Percentiles rank a stretch among this genome's conserved stretches.
Evolutionary conservation across 768 basidiomycete genomes (phyloP).

Genomic region (Pisolithus orientalis): DNA sequence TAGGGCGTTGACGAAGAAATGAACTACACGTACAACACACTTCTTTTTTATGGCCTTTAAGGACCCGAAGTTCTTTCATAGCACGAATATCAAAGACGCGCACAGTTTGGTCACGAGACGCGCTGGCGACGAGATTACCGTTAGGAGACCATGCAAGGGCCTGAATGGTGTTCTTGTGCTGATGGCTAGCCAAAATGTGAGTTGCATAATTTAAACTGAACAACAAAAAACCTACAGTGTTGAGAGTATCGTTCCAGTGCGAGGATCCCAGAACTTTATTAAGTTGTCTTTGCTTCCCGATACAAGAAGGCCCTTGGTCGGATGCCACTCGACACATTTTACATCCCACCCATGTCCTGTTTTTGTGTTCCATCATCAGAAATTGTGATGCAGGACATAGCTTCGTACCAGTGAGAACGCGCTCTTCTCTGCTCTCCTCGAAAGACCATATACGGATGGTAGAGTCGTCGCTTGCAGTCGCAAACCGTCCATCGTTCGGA

Average conservation of each 20-base stretch:
- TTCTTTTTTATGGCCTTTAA: constrained; percentile 98
- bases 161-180: constrained; percentile 97
- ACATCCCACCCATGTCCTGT: constrained; percentile 99
- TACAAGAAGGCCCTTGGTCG: constrained; percentile 89
- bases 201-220: not conserved
- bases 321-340: constrained; percentile 98
- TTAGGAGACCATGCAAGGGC: constrained; percentile 91
- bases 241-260: constrained; percentile 84
- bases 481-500: constrained; percentile 87
- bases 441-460: constrained; percentile 95
- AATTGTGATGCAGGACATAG: not conserved
- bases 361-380: constrained; percentile 9
- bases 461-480: constrained; percentile 93
- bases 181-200: constrained; percentile 52
- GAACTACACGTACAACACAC: constrained; percentile 72
- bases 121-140: constrained; percentile 90
- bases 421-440: constrained; percentile 85
- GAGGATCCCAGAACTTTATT: constrained; percentile 99
- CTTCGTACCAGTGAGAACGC: constrained; percentile 66
- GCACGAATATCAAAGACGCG: constrained; percentile 97
- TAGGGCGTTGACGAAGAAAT: not conserved
- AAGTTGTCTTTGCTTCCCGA: constrained; percentile 97
- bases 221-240: constrained; percentile 59
- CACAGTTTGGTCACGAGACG: constrained; percentile 90
- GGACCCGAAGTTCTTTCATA: constrained; percentile 89